Conservation (phyloP, 2,329 filamentous ascomycete species). For the Nothomitra cinnamomea region DNA sequence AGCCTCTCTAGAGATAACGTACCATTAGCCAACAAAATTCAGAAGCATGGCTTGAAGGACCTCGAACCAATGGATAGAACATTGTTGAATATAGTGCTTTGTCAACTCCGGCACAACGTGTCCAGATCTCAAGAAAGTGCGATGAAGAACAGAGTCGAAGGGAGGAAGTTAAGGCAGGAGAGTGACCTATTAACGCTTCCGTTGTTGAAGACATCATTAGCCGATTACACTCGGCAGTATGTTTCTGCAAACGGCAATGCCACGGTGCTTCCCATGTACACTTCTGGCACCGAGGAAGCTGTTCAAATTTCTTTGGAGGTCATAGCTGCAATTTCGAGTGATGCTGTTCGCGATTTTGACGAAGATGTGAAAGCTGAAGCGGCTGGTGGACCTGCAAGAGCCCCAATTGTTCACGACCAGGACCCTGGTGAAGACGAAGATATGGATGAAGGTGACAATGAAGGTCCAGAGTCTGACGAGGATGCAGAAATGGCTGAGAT, state of each 20-base stretch:
- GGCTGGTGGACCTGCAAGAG: conserved; percentile 7
- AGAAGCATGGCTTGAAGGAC: no score
- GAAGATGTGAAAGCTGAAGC: conserved; percentile 14
- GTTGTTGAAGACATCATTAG: neutral
- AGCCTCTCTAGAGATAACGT: no score
- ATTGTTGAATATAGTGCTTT: no score
- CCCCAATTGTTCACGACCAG: conserved; percentile 5
- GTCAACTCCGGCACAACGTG: neutral
- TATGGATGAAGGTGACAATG: conserved; percentile 18
- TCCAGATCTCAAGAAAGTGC: neutral
- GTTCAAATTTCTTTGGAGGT: conserved; percentile 37
- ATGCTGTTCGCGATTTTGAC: conserved; percentile 22
- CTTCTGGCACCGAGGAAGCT: conserved; percentile 15
- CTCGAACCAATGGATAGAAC: no score
- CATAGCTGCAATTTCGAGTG: conserved; percentile 45
- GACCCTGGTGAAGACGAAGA: conserved; percentile 11
- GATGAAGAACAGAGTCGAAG: neutral
- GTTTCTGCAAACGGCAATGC: neutral
- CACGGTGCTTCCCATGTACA: neutral
- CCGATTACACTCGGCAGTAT: neutral
- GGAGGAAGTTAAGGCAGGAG: neutral
- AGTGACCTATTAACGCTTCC: neutral
- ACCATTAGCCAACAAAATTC: no score
- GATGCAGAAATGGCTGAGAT: conserved; percentile 29
- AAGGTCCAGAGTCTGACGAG: conserved; percentile 20